Percentiles rank a stretch among this genome's conserved stretches.
Conservation (phyloP, 495 filamentous ascomycete genomes). For the Parathielavia appendiculata region DNA sequence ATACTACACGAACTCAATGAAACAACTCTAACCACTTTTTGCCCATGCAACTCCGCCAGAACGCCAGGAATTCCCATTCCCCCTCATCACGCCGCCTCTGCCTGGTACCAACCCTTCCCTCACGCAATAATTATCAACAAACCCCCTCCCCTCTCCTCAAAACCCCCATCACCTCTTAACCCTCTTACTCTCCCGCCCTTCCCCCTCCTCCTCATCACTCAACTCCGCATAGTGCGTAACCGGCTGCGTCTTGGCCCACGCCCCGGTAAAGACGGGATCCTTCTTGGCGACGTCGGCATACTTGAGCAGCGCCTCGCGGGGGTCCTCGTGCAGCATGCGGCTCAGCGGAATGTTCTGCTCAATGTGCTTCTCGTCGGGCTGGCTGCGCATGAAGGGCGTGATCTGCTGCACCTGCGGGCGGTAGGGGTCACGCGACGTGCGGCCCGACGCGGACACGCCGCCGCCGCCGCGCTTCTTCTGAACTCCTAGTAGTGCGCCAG, state of each 20-base stretch:
- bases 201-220: conserved; percentile 84
- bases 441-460: conserved; percentile 75
- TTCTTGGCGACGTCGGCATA: conserved; percentile 93
- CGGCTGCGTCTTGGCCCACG: conserved; percentile 89
- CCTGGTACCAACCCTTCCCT: no score
- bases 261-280: conserved; percentile 88
- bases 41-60: no score
- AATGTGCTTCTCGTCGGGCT: conserved; percentile 87
- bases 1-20: no score
- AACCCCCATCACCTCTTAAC: conserved; percentile 37
- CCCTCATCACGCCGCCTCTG: no score
- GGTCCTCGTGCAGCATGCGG: conserved; percentile 96
- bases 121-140: no score
- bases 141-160: background rate
- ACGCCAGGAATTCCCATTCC: no score
- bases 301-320: conserved; percentile 85
- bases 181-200: conserved; percentile 59
- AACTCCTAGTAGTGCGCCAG: conserved; percentile 47
- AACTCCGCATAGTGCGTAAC: conserved; percentile 85
- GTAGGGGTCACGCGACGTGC: conserved; percentile 65
- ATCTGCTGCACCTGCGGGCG: conserved; percentile 75
- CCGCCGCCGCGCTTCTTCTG: conserved; percentile 40
- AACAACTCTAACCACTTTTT: no score
- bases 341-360: conserved; percentile 81
- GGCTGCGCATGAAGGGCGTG: conserved; percentile 86